Evolutionary conservation across 345 rosid genomes (phyloP).

Genomic region (Citrus maxima): DNA sequence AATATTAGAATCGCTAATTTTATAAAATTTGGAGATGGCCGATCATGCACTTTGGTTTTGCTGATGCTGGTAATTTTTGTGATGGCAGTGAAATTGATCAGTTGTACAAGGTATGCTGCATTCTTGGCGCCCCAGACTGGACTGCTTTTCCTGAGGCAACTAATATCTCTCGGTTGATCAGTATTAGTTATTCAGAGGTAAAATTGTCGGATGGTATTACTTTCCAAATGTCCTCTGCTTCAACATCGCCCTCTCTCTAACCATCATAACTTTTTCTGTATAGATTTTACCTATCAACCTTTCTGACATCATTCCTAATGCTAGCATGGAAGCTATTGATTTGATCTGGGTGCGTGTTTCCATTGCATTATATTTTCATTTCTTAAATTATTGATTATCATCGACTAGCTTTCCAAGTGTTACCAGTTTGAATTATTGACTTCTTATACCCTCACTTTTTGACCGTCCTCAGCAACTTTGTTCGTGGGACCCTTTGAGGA

Average conservation of each 20-base stretch:
- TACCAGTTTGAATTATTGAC: not conserved
- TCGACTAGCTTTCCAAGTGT: not conserved
- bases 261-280: constrained; percentile 5
- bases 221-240: not conserved
- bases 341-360: constrained; percentile 59
- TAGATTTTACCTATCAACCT: constrained; percentile 66
- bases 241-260: not conserved
- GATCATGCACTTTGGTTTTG: not conserved
- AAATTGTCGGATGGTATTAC: not conserved
- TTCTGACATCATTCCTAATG: constrained; percentile 67
- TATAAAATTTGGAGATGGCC: not conserved
- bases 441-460: constrained; percentile 12
- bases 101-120: constrained; percentile 76
- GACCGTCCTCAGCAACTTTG: constrained; percentile 56
- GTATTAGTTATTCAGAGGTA: constrained; percentile 64
- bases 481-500: constrained; percentile 83
- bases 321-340: constrained; percentile 80
- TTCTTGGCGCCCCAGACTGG: constrained; percentile 82
- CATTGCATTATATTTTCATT: not conserved
- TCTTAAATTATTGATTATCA: not conserved
- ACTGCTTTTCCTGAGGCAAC: constrained; percentile 70
- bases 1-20: not conserved
- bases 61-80: not conserved
- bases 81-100: constrained; percentile 81
- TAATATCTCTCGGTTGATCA: constrained; percentile 56